phyloP scores from a whole-genome alignment of 345 rosid genomes.

The Aurinia saxatilis region DNA sequence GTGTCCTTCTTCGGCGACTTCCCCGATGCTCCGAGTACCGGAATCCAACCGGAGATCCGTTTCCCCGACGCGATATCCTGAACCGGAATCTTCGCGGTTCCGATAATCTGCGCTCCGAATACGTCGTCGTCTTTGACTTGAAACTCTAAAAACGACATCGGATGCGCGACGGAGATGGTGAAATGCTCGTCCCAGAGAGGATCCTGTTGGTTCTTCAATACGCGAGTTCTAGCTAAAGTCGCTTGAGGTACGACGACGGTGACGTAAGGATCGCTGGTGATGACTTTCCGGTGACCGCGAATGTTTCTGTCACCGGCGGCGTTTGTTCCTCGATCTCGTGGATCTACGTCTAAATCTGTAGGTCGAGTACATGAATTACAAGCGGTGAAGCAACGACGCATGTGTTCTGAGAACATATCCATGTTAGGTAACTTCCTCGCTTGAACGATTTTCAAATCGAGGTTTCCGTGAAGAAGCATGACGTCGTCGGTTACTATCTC shows the following conservation, averaged over 20 bases:
- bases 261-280: slow-evolving; percentile 84
- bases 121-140: slow-evolving; percentile 78
- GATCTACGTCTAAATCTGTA: background rate
- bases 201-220: slow-evolving; percentile 52
- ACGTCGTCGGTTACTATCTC: slow-evolving; percentile 22
- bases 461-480: slow-evolving; percentile 66
- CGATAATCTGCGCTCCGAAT: slow-evolving; percentile 73
- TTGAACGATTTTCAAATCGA: slow-evolving; percentile 50
- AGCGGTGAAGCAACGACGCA: slow-evolving; percentile 42
- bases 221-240: slow-evolving; percentile 77
- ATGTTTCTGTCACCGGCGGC: slow-evolving; percentile 1
- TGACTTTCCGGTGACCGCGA: slow-evolving; percentile 35
- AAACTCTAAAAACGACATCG: slow-evolving; percentile 51
- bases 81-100: slow-evolving; percentile 49
- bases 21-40: slow-evolving; percentile 35
- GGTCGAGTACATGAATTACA: slow-evolving; percentile 34
- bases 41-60: slow-evolving; percentile 45
- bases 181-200: slow-evolving; percentile 77
- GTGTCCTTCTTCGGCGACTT: slow-evolving; percentile 50
- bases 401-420: slow-evolving; percentile 43
- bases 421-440: slow-evolving; percentile 68
- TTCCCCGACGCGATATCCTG: slow-evolving; percentile 33
- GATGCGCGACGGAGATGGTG: slow-evolving; percentile 65
- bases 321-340: background rate
- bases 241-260: slow-evolving; percentile 83